These are phyloP conservation scores for Choanephora cucurbitarum DNA, from an alignment of 371 early-diverging fungal genomes.

Conservation along the genomic window DNA sequence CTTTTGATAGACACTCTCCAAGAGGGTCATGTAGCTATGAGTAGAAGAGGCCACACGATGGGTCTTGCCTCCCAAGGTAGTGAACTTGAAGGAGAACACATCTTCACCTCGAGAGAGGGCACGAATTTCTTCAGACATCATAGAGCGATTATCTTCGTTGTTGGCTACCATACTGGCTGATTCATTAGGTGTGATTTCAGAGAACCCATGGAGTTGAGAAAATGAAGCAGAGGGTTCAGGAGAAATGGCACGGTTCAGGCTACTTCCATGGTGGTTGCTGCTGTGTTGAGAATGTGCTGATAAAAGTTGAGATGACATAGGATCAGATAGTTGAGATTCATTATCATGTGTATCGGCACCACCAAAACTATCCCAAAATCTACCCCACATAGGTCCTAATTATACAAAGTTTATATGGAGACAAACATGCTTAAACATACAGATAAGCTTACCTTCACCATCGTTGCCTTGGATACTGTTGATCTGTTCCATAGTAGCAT, in stretches of 20 bases:
- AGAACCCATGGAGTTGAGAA: constrained; percentile 36
- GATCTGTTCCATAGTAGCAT: constrained; percentile 66
- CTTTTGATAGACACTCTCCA: constrained; percentile 41
- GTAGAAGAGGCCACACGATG: constrained; percentile 37
- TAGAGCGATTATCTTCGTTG: constrained; percentile 47
- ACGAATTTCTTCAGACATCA: constrained; percentile 43
- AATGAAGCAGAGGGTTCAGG: constrained; percentile 45
- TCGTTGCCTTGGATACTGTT: constrained; percentile 45
- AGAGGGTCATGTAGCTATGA: constrained; percentile 27
- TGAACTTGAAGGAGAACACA: constrained; percentile 47
- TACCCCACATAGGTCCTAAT: constrained; percentile 52
- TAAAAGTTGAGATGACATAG: constrained; percentile 26
- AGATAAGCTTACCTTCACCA: constrained; percentile 21
- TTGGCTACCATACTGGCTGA: constrained; percentile 51
- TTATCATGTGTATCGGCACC: constrained; percentile 34
- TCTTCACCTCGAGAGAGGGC: constrained; percentile 15
- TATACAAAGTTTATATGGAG: too few relatives aligned
- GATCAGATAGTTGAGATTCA: constrained; percentile 44
- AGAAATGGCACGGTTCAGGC: constrained; percentile 28
- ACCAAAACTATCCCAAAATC: constrained; percentile 56
- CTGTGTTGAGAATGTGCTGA: constrained; percentile 16
- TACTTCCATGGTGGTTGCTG: constrained; percentile 7
- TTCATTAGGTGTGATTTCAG: constrained; percentile 54
- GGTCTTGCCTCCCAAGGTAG: constrained; percentile 30
- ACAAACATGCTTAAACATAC: background rate